These are phyloP conservation scores for Yamadazyma scolyti DNA, from an alignment of 805 yeast species.

Conservation along the genomic window DNA sequence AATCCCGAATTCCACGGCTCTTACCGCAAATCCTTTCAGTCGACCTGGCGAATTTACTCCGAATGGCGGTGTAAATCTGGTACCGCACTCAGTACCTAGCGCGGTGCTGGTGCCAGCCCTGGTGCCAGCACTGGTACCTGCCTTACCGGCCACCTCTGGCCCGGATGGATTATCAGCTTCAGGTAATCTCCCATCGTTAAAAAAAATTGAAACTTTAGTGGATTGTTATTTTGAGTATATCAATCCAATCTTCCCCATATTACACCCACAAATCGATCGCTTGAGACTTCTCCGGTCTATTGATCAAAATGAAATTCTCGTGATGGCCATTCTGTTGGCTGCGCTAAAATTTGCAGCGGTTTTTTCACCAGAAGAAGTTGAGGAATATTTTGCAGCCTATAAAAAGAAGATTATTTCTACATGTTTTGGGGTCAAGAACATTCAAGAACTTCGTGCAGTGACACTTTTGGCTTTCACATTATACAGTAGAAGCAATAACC, in stretches of 20 bases:
- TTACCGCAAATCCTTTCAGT: background rate
- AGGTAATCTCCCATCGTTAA: conserved; percentile 5
- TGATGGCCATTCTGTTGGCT: conserved; percentile 11
- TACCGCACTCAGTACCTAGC: too few species aligned
- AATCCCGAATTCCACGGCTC: background rate
- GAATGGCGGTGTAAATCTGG: too few species aligned
- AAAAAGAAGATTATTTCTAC: conserved; percentile 9
- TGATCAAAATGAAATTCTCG: conserved; percentile 4
- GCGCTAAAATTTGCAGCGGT: conserved; percentile 7
- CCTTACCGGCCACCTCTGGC: background rate
- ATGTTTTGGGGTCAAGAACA: conserved; percentile 12
- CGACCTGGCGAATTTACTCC: too few species aligned
- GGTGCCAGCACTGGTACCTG: background rate
- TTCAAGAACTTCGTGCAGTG: conserved; percentile 11
- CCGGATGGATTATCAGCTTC: background rate
- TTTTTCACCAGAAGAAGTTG: conserved; percentile 6
- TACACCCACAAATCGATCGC: conserved; percentile 10
- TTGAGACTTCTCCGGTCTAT: conserved; percentile 2
- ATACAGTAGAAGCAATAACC: conserved; percentile 10
- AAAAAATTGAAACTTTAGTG: conserved; percentile 6
- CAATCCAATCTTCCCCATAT: conserved; percentile 13
- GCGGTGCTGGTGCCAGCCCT: background rate
- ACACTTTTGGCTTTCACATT: conserved; percentile 12
- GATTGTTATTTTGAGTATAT: conserved; percentile 11
- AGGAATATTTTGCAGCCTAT: conserved; percentile 5